Conservation (phyloP, 306 rosid genomes). For the Myrica gale region DNA sequence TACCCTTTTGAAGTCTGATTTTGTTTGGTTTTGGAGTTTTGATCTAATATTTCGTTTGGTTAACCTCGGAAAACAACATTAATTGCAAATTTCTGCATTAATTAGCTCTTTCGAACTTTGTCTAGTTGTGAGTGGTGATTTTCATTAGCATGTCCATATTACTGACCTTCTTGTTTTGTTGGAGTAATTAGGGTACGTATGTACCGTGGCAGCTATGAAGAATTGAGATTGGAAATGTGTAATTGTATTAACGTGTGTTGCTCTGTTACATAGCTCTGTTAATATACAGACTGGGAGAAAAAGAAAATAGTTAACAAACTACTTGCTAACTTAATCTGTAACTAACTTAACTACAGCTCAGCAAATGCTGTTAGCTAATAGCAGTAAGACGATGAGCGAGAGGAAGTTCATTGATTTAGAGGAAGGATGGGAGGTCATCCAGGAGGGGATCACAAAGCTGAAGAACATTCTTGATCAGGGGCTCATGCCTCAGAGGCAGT, state of each 20-base stretch:
- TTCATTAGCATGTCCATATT: not conserved
- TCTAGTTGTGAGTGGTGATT: not conserved
- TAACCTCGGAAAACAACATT: not conserved
- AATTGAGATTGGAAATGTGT: too few species aligned
- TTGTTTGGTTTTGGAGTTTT: not conserved
- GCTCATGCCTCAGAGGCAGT: conserved; percentile 15
- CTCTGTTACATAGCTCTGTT: too few species aligned
- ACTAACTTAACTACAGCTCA: too few species aligned
- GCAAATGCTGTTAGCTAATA: not conserved
- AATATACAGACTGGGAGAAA: not conserved
- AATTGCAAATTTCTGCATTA: not conserved
- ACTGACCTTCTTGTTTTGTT: not conserved
- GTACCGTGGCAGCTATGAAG: too few species aligned
- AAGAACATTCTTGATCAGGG: conserved; percentile 42
- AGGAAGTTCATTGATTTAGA: conserved; percentile 22
- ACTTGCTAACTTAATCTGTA: too few species aligned
- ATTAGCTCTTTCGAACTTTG: not conserved
- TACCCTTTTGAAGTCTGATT: conserved; percentile 4
- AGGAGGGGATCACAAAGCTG: conserved; percentile 41
- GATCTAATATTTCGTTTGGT: conserved; percentile 6
- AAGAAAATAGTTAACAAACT: too few species aligned
- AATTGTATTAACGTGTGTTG: too few species aligned
- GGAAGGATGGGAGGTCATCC: conserved; percentile 40
- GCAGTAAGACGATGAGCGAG: conserved; percentile 34
- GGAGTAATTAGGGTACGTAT: not conserved